Evolutionary conservation across 2,329 filamentous ascomycete genomes (phyloP), one percentile per base, ranked within the genome.

Genomic region (Colletotrichum karsti): DNA sequence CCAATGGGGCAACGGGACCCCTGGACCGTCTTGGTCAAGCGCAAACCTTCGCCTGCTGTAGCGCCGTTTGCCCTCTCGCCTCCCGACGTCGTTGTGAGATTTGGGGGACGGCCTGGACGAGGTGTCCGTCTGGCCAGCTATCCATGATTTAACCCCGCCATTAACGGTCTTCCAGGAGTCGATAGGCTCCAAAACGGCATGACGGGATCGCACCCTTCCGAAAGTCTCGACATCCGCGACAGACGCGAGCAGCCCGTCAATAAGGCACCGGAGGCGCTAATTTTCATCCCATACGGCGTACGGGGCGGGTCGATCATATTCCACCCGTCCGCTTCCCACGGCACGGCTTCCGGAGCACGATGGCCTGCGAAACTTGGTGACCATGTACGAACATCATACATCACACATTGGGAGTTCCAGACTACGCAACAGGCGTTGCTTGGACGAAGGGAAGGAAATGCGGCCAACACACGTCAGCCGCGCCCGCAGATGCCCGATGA

Each of bases 1-100:
- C 51, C 42, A 37, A 55, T 46, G 33, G 46, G 37, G 33, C 50
- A 61, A 54, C 37, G 61, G 28, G 42, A 57, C 59, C 64, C 51
- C 51, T 42, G 42, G 37, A 39, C 33, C 13, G 15, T 26, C 30
- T 22, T 42, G 22, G 28, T n/a, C 60, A 33, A 51, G 30, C 26
- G 39, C 50, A 66, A 62, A 62, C 57, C 33, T 55, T 56, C 50
- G 28, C 13, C 15, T 42, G 55, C 41, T 5, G 55, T 24, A 51
- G 48, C 26, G 39, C 24, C 22, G 24, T 20, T 39, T 56, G 53
- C 63, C 37, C 42, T 33, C 7, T 46, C 35, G 15, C 7, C 7
- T 22, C 28, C 28, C 28, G 24, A 30, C 24, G 18, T 13, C 12
- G 13, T 22, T 26, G 28, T 26, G 26, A n/a, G 3, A 30, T 10